These are phyloP conservation scores for Sarcodon sp. DNA, from an alignment of 768 basidiomycete genomes.

Conservation along the genomic window DNA sequence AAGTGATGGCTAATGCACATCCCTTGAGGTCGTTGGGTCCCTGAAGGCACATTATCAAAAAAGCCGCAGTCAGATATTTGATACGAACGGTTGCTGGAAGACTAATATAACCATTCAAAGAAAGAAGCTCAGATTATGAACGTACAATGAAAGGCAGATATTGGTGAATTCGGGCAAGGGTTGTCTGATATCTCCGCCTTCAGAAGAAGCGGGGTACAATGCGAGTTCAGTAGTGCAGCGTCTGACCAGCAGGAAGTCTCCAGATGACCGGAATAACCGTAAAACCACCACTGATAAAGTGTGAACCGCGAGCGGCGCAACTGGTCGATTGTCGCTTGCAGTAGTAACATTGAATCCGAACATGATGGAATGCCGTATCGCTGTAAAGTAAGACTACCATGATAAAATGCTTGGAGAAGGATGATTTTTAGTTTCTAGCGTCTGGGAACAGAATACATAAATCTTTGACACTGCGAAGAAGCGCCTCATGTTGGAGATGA, in stretches of 20 bases:
- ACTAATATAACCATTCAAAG: too few relatives aligned
- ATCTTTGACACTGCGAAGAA: too few relatives aligned
- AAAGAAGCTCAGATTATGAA: neutral
- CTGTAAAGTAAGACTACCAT: constrained; percentile 14
- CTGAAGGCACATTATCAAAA: constrained; percentile 17
- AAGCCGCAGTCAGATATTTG: neutral
- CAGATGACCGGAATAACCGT: constrained; percentile 40
- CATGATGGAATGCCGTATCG: constrained; percentile 46
- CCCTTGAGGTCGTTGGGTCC: constrained; percentile 39
- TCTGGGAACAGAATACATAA: too few relatives aligned
- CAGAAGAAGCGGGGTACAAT: constrained; percentile 35
- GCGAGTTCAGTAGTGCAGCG: constrained; percentile 44
- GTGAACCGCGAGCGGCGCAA: constrained; percentile 21
- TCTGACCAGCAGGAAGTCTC: constrained; percentile 48
- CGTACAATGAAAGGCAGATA: constrained; percentile 33
- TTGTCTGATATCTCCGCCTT: constrained; percentile 40
- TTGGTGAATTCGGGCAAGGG: constrained; percentile 34
- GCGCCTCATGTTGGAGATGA: too few relatives aligned
- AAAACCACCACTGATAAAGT: constrained; percentile 46
- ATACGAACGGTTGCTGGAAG: neutral
- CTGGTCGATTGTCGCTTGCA: constrained; percentile 49
- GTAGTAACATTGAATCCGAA: constrained; percentile 59
- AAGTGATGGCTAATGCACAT: constrained; percentile 62
- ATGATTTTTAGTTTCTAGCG: too few relatives aligned
- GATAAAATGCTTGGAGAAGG: too few relatives aligned